These are phyloP conservation scores for Daldinia bambusicola DNA, from an alignment of 495 filamentous ascomycete species.

Conservation along the genomic window DNA sequence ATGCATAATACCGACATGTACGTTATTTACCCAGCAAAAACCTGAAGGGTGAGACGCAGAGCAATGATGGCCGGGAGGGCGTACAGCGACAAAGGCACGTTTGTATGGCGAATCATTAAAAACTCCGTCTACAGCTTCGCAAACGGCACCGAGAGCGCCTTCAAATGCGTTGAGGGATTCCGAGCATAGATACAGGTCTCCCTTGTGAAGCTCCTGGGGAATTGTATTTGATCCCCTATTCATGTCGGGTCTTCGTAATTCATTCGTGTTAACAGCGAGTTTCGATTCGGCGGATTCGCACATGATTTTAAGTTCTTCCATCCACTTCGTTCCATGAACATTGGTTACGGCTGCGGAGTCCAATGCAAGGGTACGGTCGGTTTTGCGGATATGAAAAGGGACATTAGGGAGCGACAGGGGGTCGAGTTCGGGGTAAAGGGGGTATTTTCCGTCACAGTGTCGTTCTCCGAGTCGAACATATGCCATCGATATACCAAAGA, in stretches of 20 bases:
- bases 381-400: conserved; percentile 87
- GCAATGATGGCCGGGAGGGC: conserved; percentile 95
- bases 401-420: conserved; percentile 65
- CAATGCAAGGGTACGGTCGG: conserved; percentile 69
- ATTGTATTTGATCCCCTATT: conserved; percentile 59
- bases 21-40: conserved; percentile 99
- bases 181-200: conserved; percentile 87
- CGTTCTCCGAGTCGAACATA: conserved; percentile 86
- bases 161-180: conserved; percentile 89
- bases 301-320: conserved; percentile 88
- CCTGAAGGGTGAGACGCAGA: conserved; percentile 87
- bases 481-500: conserved; percentile 83
- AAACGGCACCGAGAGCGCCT: conserved; percentile 87
- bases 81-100: conserved; percentile 81
- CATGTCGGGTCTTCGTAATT: conserved; percentile 71
- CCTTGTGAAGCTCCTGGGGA: conserved; percentile 73
- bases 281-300: conserved; percentile 80
- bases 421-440: conserved; percentile 63
- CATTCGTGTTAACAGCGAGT: conserved; percentile 76
- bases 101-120: conserved; percentile 69
- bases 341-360: conserved; percentile 76
- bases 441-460: conserved; percentile 75
- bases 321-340: conserved; percentile 88
- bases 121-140: conserved; percentile 89
- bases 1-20: conserved; percentile 95